phyloP scores from a whole-genome alignment of 2,329 filamentous ascomycete species.

The Xylariales sp. region DNA sequence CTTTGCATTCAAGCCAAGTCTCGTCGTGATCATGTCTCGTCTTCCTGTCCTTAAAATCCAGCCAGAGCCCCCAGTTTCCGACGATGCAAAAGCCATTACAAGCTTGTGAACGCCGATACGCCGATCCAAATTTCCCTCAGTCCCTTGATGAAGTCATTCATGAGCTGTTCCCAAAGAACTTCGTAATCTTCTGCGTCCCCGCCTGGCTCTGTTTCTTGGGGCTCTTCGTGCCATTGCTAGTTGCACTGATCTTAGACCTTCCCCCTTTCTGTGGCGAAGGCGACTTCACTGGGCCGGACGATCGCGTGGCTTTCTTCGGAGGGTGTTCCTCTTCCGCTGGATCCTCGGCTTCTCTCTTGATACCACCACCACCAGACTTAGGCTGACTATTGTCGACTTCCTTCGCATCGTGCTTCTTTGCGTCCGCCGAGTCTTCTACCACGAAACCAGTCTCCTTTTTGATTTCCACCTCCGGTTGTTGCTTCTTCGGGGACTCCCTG shows the following conservation, averaged over 20 bases:
- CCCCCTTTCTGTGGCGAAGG: conserved; percentile 18
- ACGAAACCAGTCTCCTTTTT: conserved; percentile 20
- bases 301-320: conserved; percentile 12
- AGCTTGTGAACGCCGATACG: too few species aligned
- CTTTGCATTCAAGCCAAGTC: too few species aligned
- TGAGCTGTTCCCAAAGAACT: conserved; percentile 40
- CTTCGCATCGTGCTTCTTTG: conserved; percentile 3
- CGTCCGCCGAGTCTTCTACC: conserved; percentile 8
- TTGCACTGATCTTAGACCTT: conserved; percentile 34
- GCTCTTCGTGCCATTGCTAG: conserved; percentile 33
- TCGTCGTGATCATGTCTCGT: too few species aligned
- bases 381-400: not conserved
- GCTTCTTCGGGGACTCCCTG: conserved; percentile 5
- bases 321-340: conserved; percentile 23
- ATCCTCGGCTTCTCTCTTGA: conserved; percentile 23
- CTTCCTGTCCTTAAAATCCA: too few species aligned
- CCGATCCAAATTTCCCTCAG: too few species aligned
- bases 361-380: conserved; percentile 9
- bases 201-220: conserved; percentile 25
- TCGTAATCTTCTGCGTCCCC: conserved; percentile 42
- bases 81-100: too few species aligned
- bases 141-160: too few species aligned
- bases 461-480: conserved; percentile 20
- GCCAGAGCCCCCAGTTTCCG: too few species aligned
- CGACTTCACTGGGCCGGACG: conserved; percentile 14